Percentiles rank a stretch among this genome's conserved stretches.
Conservation (phyloP, 1,284 basidiomycete genomes). For the Fomitopsis schrenkii region DNA sequence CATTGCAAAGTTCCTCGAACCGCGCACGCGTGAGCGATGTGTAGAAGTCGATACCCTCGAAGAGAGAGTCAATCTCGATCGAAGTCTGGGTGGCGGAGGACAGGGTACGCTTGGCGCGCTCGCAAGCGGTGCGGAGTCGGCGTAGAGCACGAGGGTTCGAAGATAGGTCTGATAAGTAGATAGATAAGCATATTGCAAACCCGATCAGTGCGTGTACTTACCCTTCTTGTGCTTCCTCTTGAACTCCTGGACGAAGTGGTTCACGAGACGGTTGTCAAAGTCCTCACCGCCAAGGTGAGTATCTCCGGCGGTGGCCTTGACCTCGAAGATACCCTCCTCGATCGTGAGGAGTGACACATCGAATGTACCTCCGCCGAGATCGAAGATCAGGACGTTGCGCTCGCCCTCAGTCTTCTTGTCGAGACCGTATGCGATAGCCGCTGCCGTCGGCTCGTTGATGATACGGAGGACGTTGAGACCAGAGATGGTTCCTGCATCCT, state of each 20-base stretch:
- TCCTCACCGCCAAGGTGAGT: constrained; percentile 99
- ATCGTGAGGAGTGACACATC: constrained; percentile 98
- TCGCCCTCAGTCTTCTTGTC: constrained; percentile 86
- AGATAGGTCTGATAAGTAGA: constrained; percentile 67
- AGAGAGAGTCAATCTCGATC: constrained; percentile 98
- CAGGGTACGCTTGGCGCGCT: constrained; percentile 98
- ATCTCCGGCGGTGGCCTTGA: constrained; percentile 98
- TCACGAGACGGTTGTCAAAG: constrained; percentile 98
- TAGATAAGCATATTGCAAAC: background rate
- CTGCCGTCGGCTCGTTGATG: constrained; percentile 95
- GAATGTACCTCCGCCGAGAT: constrained; percentile 98
- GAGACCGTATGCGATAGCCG: constrained; percentile 93
- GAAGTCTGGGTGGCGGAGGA: constrained; percentile 98
- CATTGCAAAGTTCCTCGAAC: constrained; percentile 98
- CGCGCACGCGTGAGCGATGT: constrained; percentile 97
- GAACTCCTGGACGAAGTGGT: constrained; percentile 98
- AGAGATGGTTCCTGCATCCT: constrained; percentile 89
- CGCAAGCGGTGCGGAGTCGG: constrained; percentile 94
- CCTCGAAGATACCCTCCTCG: constrained; percentile 98
- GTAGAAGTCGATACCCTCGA: constrained; percentile 98
- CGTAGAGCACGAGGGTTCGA: constrained; percentile 94
- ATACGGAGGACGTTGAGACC: constrained; percentile 94
- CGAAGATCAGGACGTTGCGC: constrained; percentile 95
- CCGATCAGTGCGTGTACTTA: constrained; percentile 33
- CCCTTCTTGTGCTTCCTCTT: constrained; percentile 99